Base-by-base conservation (phyloP, 352 stramenopile genomes). In the Phytophthora vignae region DNA sequence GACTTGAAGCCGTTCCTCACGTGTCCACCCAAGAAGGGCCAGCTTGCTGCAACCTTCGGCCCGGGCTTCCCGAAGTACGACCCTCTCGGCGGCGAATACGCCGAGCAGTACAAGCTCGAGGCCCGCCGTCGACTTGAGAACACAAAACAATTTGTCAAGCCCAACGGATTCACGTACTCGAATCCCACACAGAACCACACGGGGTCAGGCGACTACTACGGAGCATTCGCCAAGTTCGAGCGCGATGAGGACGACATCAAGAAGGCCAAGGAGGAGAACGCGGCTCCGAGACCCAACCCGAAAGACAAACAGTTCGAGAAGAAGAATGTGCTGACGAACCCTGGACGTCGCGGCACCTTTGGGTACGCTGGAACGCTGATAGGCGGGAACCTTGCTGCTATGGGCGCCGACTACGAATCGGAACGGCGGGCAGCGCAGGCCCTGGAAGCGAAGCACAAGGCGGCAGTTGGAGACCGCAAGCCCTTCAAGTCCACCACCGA, bases 1-100 rank as follows among this genome's bases (percentile, higher is more conserved):
- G 78, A 86, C 31, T 76, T 79, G 21, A 94, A 93, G 71, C 85
- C 85, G 4, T 94, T 94, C 73, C 74, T 92, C 11, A 94, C 87
- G 10, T 90, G 81, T 71, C 83, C 84, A 9, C 71, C 83, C 25
- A 95, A 95, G 66, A 85, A 82, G 48, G 86, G 86, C 8, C 76
- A 87, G 50, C 69, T 82, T 1, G 83, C 75, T 8, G 82, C 84
- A 22, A 92, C 87, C 11, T 88, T 92, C 72, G 86, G 84, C 31
- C 83, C 85, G 0, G 84, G 83, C 0, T 84, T 82, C 36, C 74
- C 82, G 29, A 94, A 94, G 60, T 87, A 85, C 67, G 85, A 93
- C 11, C 80, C 80, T 3, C 60, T 93, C 9, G 63, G 75, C 8
- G 88, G 84, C 36, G 77, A 88, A 61, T 95, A 92, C 55, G 58